Base-by-base conservation (phyloP, 768 basidiomycete species). In the Rhizopogon vulgaris region DNA sequence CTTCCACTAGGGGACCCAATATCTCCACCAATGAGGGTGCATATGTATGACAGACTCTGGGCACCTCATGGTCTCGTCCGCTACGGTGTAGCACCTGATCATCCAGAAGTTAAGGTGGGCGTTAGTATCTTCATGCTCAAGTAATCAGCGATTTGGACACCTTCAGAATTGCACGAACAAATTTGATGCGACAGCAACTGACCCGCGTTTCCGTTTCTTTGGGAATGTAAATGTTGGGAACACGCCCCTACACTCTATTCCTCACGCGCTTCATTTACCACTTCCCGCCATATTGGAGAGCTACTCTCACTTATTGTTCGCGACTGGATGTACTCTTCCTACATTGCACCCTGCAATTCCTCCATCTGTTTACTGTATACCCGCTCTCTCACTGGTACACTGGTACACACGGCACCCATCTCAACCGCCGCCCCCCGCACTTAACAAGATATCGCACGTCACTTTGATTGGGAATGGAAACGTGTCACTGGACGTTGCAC, bases 51-150 rank as follows among this genome's bases (percentile, higher is more conserved):
- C 71, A 78, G 91, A 32, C 76, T 95, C 10, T 97, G 94, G 80
- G 84, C 92, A 27, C 95, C 95, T 10, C 90, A 96, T 63, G 96
- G 96, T 0, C 77, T 98, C 1, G 94, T 96, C 3, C 76, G 96
- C 41, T 99, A 94, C 62, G 94, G 96, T 0, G 94, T 99, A 12
- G 95, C 96, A 10, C 95, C 95, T 40, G 95, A 98, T 71, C 95
- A 98, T 68, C 93, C 96, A 9, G 95, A 97, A 73, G 94, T 98
- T 68, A 99, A 97, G 82, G 95, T 60, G 48, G 49, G 54, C 38
- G 30, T 40, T 15, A 28, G 14, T 50, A 24, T 42, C 41, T 27
- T 58, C 15, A 48, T 17, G 9, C 22, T 51, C 2, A 48, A 39
- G 45, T 52, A 18, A 38, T 46, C 51, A 27, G 18, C 17, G 46